Evolutionary conservation across 2,329 filamentous ascomycete genomes (phyloP).

Genomic region (Ambrosiella beaveri): DNA sequence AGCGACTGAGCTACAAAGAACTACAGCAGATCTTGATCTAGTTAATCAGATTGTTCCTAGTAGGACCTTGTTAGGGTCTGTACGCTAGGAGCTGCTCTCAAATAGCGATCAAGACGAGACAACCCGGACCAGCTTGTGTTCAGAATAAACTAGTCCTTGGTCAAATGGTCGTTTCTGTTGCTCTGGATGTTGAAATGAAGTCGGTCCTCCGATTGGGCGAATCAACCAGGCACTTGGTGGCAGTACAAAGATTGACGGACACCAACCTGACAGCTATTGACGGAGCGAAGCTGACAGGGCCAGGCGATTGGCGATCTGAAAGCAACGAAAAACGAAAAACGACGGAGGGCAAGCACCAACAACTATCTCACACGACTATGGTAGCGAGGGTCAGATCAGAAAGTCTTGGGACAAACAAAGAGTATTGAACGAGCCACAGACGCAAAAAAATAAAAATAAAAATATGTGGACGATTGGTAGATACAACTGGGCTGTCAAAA

Average conservation of each 20-base stretch:
- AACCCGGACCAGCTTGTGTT: too few relatives aligned
- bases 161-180: too few relatives aligned
- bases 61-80: too few relatives aligned
- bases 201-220: not conserved
- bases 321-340: not conserved
- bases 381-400: not conserved
- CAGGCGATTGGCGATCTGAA: not conserved
- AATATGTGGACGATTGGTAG: not conserved
- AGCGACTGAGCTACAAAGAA: not conserved
- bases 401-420: not conserved
- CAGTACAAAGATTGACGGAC: constrained; percentile 11
- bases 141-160: too few relatives aligned
- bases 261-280: not conserved
- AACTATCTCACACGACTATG: not conserved
- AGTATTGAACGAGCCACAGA: not conserved
- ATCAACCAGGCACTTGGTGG: not conserved
- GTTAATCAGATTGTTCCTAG: not conserved
- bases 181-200: too few relatives aligned
- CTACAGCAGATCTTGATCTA: not conserved
- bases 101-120: too few relatives aligned
- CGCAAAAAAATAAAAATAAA: constrained; percentile 8
- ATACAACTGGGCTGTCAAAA: not conserved
- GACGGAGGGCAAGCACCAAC: not conserved
- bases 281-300: not conserved
- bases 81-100: too few relatives aligned